Evolutionary conservation across 2,329 filamentous ascomycete genomes (phyloP), one percentile per base, ranked within the genome.

Genomic region (Parastagonospora avenae): DNA sequence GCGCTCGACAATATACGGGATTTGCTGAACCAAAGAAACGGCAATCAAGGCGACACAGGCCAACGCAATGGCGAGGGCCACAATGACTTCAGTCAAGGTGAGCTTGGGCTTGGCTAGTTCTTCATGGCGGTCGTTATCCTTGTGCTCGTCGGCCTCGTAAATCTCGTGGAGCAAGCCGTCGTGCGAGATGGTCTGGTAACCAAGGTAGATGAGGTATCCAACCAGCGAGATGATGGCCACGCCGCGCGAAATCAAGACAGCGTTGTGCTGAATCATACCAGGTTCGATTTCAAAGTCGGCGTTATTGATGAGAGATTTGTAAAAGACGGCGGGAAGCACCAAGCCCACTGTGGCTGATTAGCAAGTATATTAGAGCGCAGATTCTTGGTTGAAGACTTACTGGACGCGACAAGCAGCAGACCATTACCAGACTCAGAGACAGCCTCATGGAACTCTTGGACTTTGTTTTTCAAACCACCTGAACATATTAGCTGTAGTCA

Each of bases 341-440:
- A 81, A 70, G 42, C 76, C 79, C 68, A 80, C 74, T 76, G 74
- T 11, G 28, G 43, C 67, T 54, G 67, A 58, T 55, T 44, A 39
- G 37, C 11, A 50, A 30, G 24, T 16, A 14, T 11, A 8, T 4
- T 32, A 4, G 8, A 12, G 2, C 7, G 19, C n/a, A 10, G 24
- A 32, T 4, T 8, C 7, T 15, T 11, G 8, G 8, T 15, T 11
- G 8, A 10, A 10, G 19, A 66, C 72, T 29, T 66, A 67, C 84
- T 89, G 58, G 85, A 90, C 76, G 90, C 90, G 49, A 91, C 90
- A 44, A 95, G 78, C 16, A 95, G 77, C 41, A 95, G 72, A 1
- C 89, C 90, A 41, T 84, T 90, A 14, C 91, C 91, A 7, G 89
- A 88, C 74, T 96, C 91, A 58, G 86, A 89, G 48, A 95, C 82